phyloP scores from a whole-genome alignment of 2,329 filamentous ascomycete genomes.

The Cladosporium cucumerinum region DNA sequence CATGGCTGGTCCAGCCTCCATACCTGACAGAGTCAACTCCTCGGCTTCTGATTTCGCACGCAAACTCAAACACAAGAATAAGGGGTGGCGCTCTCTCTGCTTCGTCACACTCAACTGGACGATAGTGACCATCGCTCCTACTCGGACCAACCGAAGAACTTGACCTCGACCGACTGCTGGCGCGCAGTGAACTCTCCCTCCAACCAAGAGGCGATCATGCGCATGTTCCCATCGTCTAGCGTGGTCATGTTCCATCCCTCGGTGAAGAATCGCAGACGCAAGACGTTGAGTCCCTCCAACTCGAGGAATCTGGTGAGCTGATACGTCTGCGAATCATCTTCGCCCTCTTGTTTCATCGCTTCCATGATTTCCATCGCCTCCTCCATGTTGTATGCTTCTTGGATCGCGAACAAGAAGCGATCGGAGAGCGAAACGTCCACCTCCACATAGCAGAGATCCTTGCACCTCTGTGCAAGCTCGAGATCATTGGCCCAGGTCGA shows the following conservation, averaged over 20 bases:
- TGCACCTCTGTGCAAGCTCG: not conserved
- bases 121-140: not conserved
- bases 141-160: not conserved
- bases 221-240: not conserved
- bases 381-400: not conserved
- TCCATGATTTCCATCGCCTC: not conserved
- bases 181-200: not conserved
- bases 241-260: not conserved
- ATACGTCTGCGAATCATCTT: too few species aligned
- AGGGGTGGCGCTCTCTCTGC: not conserved
- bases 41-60: not conserved
- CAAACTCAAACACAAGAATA: not conserved
- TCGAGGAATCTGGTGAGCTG: not conserved
- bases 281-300: not conserved
- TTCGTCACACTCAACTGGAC: not conserved
- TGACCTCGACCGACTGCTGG: not conserved
- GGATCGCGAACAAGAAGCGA: not conserved
- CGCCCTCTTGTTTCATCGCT: not conserved
- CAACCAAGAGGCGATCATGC: not conserved
- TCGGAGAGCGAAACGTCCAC: not conserved
- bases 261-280: not conserved
- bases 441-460: not conserved
- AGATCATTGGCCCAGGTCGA: not conserved
- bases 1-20: not conserved
- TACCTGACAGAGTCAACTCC: not conserved